A percentile compares a stretch with the other conserved stretches of the same genome.
Evolutionary conservation across 78 protist genomes (phyloP).

Genomic region (Cyanophora paradoxa): DNA sequence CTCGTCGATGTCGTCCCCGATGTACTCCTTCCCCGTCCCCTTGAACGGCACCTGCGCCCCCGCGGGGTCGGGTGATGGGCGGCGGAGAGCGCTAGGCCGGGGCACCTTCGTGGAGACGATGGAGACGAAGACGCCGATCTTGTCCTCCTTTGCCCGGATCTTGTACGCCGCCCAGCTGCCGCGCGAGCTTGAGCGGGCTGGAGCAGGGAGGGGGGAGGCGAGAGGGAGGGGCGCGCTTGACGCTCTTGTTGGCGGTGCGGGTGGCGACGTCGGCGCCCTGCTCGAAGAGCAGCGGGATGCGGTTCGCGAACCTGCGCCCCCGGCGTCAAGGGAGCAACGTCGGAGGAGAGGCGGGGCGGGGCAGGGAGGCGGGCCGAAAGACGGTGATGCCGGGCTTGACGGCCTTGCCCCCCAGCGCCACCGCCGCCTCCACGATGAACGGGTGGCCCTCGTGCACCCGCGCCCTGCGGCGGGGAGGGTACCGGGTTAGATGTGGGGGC

Average conservation of each 20-base stretch:
- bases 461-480: background rate
- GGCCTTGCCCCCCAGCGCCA: conserved; percentile 36
- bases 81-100: background rate
- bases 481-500: background rate
- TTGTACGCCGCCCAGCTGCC: conserved; percentile 16
- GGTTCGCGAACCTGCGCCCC: no score
- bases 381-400: conserved; percentile 40
- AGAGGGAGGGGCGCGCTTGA: no score
- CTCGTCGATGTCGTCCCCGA: conserved; percentile 38
- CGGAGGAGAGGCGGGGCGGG: no score
- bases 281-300: conserved; percentile 60
- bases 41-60: conserved; percentile 66
- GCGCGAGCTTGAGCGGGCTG: no score
- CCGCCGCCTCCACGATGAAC: conserved; percentile 48
- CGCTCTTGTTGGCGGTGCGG: conserved; percentile 4
- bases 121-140: conserved; percentile 53
- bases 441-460: conserved; percentile 51
- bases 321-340: no score
- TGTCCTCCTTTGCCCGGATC: conserved; percentile 21
- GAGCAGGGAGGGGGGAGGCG: no score
- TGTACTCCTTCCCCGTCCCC: conserved; percentile 64
- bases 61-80: background rate
- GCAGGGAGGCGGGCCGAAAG: conserved; percentile 43
- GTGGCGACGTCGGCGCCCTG: conserved; percentile 39
- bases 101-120: conserved; percentile 47